A percentile compares a stretch with the other conserved stretches of the same genome.
phyloP scores from a whole-genome alignment of 2,329 filamentous ascomycete genomes.

The Nothophaeocryptopus gaeumannii region DNA sequence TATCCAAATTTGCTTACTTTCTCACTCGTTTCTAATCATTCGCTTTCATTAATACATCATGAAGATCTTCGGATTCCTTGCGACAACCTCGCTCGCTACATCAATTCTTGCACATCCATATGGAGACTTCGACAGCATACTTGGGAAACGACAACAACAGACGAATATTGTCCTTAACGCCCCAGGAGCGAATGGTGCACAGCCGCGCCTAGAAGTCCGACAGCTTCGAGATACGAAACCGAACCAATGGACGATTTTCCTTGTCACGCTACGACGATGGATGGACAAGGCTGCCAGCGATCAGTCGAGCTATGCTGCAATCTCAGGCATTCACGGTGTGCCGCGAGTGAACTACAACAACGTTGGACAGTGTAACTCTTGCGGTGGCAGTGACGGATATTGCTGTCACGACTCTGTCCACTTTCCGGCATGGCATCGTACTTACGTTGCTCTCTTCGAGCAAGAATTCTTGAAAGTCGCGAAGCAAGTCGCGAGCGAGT shows the following conservation, averaged over 20 bases:
- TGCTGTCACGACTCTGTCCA: constrained; percentile 29
- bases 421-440: constrained; percentile 30
- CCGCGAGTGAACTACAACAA: constrained; percentile 25
- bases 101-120: constrained; percentile 18
- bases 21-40: not conserved
- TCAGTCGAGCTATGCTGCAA: constrained; percentile 19
- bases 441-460: constrained; percentile 29
- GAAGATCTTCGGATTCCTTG: constrained; percentile 18
- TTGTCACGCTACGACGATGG: constrained; percentile 25
- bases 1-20: not conserved
- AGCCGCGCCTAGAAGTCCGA: constrained; percentile 27
- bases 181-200: not conserved
- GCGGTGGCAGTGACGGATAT: constrained; percentile 25
- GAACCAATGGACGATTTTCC: constrained; percentile 28
- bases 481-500: constrained; percentile 19
- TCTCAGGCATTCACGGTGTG: constrained; percentile 29
- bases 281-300: constrained; percentile 9
- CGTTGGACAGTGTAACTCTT: constrained; percentile 22
- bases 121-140: constrained; percentile 9
- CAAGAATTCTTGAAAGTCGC: constrained; percentile 25
- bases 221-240: constrained; percentile 23
- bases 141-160: constrained; percentile 15
- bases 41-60: constrained; percentile 9
- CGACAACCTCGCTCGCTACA: constrained; percentile 19
- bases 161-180: not conserved